Evolutionary conservation across 2,329 filamentous ascomycete genomes (phyloP), one percentile per base, ranked within the genome.

Genomic region (Cercospora sesami): DNA sequence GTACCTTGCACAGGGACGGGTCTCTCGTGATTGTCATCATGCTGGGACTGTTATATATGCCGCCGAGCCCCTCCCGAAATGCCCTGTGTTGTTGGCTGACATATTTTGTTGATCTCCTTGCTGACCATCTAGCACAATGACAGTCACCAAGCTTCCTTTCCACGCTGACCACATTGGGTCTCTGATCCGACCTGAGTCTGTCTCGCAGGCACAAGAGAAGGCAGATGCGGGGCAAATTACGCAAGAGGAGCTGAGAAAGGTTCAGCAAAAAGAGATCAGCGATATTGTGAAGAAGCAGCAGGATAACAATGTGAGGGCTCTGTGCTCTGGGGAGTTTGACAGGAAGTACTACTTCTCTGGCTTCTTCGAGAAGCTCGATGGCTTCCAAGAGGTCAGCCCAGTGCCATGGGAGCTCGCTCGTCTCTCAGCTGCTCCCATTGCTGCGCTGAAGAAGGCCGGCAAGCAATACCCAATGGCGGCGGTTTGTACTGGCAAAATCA

Each of bases 121-220:
- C 28, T 59, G 8, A 59, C 55, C 55, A 59, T 16, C 51, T 42
- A n/a, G 26, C 51, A 64, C 33, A 16, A 74, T 74, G 73, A 68
- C 71, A 30, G 69, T 70, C 63, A 74, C 80, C 69, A 78, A 80
- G 68, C 86, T 87, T 51, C 89, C 88, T 60, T 92, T 91, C 80
- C 86, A 90, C 76, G 89, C 89, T 68, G 90, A 92, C 80, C 90
- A 92, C 73, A 85, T 91, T 71, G 90, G 90, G 63, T 92, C 90
- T 16, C 83, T 92, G 59, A 86, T 92, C 67, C 88, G 90, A 33
- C 89, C 90, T 0, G 79, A 86, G 63, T 80, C 85, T 62, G 84
- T 92, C 28, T 82, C 90, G 14, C 82, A 86, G 58, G 86, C 86
- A 59, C 84, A 90, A 78, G 81, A 84, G 71, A 77, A 85, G 76